Conservation (phyloP, 192 early-diverging fungal species). For the Coemansia sp. region DNA sequence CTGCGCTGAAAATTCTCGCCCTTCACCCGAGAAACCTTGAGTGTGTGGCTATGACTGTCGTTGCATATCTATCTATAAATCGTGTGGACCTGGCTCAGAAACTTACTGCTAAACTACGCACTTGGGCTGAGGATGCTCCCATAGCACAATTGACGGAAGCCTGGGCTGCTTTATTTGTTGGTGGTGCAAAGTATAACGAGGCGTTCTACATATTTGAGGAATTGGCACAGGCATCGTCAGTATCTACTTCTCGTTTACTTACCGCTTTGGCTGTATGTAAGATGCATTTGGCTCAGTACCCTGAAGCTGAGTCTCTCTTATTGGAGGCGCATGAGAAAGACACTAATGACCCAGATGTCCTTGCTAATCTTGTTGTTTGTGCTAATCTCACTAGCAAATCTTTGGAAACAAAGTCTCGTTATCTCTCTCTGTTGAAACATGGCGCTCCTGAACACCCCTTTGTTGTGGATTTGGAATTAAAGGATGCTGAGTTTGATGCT, state of each 20-base stretch:
- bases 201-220: slow-evolving; percentile 94
- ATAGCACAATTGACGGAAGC: slow-evolving; percentile 90
- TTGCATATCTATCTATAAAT: slow-evolving; percentile 75
- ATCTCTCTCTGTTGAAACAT: slow-evolving; percentile 72
- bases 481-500: slow-evolving; percentile 79
- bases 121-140: slow-evolving; percentile 96
- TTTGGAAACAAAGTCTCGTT: slow-evolving; percentile 60
- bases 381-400: slow-evolving; percentile 69
- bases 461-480: slow-evolving; percentile 71
- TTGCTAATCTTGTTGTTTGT: slow-evolving; percentile 85
- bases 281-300: slow-evolving; percentile 74
- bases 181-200: slow-evolving; percentile 80
- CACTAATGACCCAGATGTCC: slow-evolving; percentile 71
- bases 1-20: slow-evolving; percentile 70
- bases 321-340: slow-evolving; percentile 74
- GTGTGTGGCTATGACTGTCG: slow-evolving; percentile 73
- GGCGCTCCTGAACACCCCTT: slow-evolving; percentile 76
- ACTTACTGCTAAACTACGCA: slow-evolving; percentile 69
- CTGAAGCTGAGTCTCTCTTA: slow-evolving; percentile 79
- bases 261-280: slow-evolving; percentile 79
- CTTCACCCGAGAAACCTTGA: slow-evolving; percentile 75
- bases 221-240: slow-evolving; percentile 73
- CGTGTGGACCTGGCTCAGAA: slow-evolving; percentile 83
- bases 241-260: slow-evolving; percentile 71
- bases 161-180: slow-evolving; percentile 73